Percentiles rank a stretch among this genome's conserved stretches.
Evolutionary conservation across 208 protist species (phyloP).

Genomic region (Acanthamoeba triangularis): DNA sequence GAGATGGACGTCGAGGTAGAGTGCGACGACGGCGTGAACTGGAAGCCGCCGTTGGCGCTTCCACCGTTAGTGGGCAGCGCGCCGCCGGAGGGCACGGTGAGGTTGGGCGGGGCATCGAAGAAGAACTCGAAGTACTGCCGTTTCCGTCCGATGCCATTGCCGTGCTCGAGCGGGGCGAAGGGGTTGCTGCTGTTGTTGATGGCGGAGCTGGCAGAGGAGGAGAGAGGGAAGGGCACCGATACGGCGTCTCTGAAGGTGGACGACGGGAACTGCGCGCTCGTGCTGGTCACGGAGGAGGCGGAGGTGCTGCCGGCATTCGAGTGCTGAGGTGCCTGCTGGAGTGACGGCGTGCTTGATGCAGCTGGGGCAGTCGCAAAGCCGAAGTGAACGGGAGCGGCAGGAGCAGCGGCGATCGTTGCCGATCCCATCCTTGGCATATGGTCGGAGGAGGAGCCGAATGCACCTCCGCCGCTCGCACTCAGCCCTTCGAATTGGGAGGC

Average conservation of each 20-base stretch:
- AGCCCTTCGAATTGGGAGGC: conserved; percentile 31
- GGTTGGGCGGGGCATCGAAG: conserved; percentile 44
- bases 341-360: background rate
- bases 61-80: background rate
- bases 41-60: conserved; percentile 17
- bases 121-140: conserved; percentile 70
- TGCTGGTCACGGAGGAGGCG: background rate
- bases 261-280: conserved; percentile 40
- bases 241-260: conserved; percentile 30
- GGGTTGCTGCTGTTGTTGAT: background rate
- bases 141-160: background rate
- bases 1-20: conserved; percentile 58
- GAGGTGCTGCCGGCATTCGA: background rate
- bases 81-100: background rate
- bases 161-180: background rate
- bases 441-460: background rate
- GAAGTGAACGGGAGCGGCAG: background rate
- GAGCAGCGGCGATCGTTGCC: background rate
- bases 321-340: background rate
- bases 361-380: background rate
- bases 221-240: background rate
- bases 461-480: background rate
- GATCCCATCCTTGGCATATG: background rate
- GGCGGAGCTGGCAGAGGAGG: background rate
- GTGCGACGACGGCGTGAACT: background rate